Conservation (phyloP, 2,329 filamentous ascomycete genomes). For the Fusarium decemcellulare region DNA sequence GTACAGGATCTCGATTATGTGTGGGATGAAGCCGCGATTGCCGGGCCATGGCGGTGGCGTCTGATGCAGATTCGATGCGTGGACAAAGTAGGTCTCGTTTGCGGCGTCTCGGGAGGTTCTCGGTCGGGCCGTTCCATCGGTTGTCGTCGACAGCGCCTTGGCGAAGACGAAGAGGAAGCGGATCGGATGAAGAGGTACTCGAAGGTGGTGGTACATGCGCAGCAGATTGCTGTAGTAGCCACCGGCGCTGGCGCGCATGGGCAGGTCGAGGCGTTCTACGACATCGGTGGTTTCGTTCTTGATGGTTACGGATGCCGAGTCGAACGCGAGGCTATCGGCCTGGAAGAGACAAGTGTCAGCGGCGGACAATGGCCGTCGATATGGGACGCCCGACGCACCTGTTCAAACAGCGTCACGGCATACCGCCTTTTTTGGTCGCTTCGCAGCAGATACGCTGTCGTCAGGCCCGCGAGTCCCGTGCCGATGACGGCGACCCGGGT, state of each 20-base stretch:
- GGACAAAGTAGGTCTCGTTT: conserved; percentile 62
- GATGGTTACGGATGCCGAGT: conserved; percentile 56
- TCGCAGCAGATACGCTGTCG: conserved; percentile 53
- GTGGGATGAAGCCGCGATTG: conserved; percentile 52
- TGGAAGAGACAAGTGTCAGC: conserved; percentile 24
- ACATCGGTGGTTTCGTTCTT: conserved; percentile 47
- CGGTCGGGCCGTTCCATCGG: conserved; percentile 13
- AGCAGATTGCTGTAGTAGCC: conserved; percentile 69
- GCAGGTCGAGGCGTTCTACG: conserved; percentile 56
- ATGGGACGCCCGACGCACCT: conserved; percentile 43
- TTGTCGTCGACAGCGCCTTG: conserved; percentile 38
- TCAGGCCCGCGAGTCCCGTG: conserved; percentile 55
- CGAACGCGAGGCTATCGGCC: conserved; percentile 54
- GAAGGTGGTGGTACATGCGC: conserved; percentile 69
- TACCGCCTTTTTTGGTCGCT: conserved; percentile 50
- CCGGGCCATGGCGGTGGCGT: conserved; percentile 59
- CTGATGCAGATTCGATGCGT: conserved; percentile 68
- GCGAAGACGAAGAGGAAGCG: conserved; percentile 69
- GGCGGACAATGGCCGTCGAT: not conserved
- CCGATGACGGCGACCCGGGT: conserved; percentile 52
- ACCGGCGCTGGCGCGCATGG: conserved; percentile 55
- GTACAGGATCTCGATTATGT: conserved; percentile 60
- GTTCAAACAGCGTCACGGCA: conserved; percentile 54
- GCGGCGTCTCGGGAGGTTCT: conserved; percentile 20
- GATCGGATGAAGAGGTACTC: conserved; percentile 63